phyloP scores from a whole-genome alignment of 306 rosid species.

The Psophocarpus tetragonolobus region DNA sequence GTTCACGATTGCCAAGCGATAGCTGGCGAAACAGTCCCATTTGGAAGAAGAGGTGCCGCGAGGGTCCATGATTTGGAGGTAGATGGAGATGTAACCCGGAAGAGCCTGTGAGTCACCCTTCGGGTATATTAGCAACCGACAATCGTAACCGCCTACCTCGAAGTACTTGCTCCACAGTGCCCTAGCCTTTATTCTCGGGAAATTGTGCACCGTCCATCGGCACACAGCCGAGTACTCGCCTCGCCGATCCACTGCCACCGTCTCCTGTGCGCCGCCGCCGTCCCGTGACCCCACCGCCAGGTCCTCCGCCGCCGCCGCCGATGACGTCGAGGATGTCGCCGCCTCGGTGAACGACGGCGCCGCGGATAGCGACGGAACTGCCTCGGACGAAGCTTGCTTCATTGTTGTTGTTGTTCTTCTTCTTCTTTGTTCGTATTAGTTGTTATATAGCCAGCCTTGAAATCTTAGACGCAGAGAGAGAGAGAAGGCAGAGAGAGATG shows the following conservation, averaged over 20 bases:
- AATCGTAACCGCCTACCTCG: slow-evolving; percentile 99
- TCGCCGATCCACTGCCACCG: slow-evolving; percentile 76
- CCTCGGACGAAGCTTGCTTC: slow-evolving; percentile 85
- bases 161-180: slow-evolving; percentile 99
- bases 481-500: not conserved
- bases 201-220: slow-evolving; percentile 93
- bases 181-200: slow-evolving; percentile 89
- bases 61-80: slow-evolving; percentile 99
- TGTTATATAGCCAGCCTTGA: not conserved
- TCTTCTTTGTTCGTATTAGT: slow-evolving; percentile 19
- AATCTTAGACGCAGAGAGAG: not conserved
- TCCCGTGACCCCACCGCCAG: slow-evolving; percentile 59
- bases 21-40: slow-evolving; percentile 99
- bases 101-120: slow-evolving; percentile 95
- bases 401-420: slow-evolving; percentile 38
- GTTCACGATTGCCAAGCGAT: slow-evolving; percentile 87
- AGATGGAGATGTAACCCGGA: slow-evolving; percentile 90
- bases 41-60: slow-evolving; percentile 92
- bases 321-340: slow-evolving; percentile 54
- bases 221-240: slow-evolving; percentile 90
- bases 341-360: slow-evolving; percentile 50
- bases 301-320: slow-evolving; percentile 85
- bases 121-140: slow-evolving; percentile 88
- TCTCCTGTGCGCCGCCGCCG: slow-evolving; percentile 88
- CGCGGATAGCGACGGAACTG: slow-evolving; percentile 70